Evolutionary conservation across 2,329 filamentous ascomycete species (phyloP), one percentile per base, ranked within the genome.

Genomic region (Aspergillus tanneri): DNA sequence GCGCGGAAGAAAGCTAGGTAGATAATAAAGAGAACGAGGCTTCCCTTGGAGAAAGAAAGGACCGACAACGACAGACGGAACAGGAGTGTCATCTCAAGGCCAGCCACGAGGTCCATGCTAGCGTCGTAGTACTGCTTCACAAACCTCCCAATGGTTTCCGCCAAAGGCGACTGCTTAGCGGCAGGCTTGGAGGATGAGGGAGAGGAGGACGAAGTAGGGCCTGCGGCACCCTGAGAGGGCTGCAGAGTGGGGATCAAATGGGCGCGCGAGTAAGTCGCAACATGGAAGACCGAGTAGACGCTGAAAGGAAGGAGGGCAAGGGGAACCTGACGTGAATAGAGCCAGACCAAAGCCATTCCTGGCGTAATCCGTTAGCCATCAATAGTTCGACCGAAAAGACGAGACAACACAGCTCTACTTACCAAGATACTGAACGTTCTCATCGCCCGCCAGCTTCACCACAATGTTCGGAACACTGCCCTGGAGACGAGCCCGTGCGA

Each of bases 341-440:
- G 88, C 93, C 93, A 99, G 63, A 97, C 83, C 54, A 97, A 80
- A 47, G 91, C 90, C 88, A 97, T 91, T 62, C 83, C 91, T 95
- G 65, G 28, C 19, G 27, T 27, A 32, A 24, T 55, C 47, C 35
- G 47, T 49, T 24, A 53, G 44, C 23, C 24, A 49, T 12, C 6
- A 9, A 12, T n/a, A n/a, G 3, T 43, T 30, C 16, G n/a, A 23
- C 11, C 14, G 9, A n/a, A n/a, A n/a, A n/a, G n/a, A n/a, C n/a
- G 41, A 32, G 21, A 19, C 7, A 4, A 16, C 12, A 22, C 16
- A 25, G 43, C 32, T 18, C 11, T 27, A 69, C 90, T 69, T 81
- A 97, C 93, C 78, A 53, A 99, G 81, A 70, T 99, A 99, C 74
- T 97, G 93, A 43, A 99, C 89, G 72, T 99, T 99, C 80, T 99